Conservation (phyloP, 352 stramenopile genomes). For the Phytopythium boreale region DNA sequence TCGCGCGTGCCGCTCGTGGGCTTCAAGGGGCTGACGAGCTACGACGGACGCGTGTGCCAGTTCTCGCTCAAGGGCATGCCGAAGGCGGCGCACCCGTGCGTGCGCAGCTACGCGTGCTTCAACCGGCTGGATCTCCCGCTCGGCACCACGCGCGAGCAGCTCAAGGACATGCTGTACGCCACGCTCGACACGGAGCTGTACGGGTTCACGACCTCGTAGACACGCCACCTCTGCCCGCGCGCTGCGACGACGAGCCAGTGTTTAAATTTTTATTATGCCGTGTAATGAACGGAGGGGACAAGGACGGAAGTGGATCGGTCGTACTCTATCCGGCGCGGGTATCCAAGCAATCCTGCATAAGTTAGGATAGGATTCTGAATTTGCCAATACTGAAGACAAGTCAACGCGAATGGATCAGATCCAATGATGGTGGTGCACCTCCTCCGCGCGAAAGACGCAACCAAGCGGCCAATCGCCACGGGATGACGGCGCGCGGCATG, state of each 20-base stretch:
- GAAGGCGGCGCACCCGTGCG: conserved; percentile 33
- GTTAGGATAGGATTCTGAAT: no score
- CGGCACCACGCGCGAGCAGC: conserved; percentile 84
- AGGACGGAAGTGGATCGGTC: neutral
- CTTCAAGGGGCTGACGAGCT: conserved; percentile 72
- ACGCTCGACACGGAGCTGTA: conserved; percentile 61
- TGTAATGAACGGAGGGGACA: no score
- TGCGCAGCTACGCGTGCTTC: conserved; percentile 75
- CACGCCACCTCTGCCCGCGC: no score
- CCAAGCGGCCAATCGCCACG: neutral
- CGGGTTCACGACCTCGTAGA: conserved; percentile 59
- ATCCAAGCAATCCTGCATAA: neutral
- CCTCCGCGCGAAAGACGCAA: neutral
- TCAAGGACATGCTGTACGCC: conserved; percentile 57
- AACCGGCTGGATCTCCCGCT: conserved; percentile 94
- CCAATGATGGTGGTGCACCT: no score
- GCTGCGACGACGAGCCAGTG: no score
- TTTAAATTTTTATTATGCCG: neutral
- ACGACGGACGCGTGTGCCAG: conserved; percentile 68
- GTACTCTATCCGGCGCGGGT: neutral
- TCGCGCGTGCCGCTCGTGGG: conserved; percentile 75
- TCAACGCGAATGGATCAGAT: no score
- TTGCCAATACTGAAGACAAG: no score
- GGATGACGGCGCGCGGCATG: neutral
- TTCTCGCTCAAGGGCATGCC: conserved; percentile 70